These are phyloP conservation scores for Phytophthora syringae DNA, from an alignment of 352 stramenopile genomes.

Conservation along the genomic window DNA sequence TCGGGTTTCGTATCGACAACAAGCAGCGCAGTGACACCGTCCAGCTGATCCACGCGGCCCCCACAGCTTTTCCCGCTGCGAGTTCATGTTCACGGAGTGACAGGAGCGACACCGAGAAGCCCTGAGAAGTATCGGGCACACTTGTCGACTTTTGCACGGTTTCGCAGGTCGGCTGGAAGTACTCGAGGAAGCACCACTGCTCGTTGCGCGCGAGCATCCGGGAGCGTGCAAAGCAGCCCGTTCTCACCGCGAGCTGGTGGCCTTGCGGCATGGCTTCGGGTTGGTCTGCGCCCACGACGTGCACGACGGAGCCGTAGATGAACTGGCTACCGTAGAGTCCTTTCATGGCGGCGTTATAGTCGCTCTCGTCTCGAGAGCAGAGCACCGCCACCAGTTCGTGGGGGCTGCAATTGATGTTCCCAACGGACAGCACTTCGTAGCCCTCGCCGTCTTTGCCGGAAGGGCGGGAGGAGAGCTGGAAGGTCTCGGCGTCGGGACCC, in stretches of 20 bases:
- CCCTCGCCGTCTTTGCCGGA: neutral
- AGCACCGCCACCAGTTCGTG: constrained; percentile 38
- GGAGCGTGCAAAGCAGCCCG: constrained; percentile 47
- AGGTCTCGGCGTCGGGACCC: constrained; percentile 5
- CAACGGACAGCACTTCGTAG: constrained; percentile 37
- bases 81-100: constrained; percentile 42
- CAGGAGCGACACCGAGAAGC: constrained; percentile 39
- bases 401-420: constrained; percentile 36
- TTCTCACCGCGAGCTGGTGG: constrained; percentile 50
- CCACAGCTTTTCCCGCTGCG: constrained; percentile 35
- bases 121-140: constrained; percentile 18
- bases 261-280: constrained; percentile 2
- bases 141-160: neutral
- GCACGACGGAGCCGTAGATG: constrained; percentile 61
- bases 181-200: constrained; percentile 60
- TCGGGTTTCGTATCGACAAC: constrained; percentile 43
- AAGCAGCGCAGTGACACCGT: constrained; percentile 38
- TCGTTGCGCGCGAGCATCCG: constrained; percentile 45
- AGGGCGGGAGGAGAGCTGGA: constrained; percentile 24
- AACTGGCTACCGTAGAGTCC: constrained; percentile 44
- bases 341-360: constrained; percentile 49
- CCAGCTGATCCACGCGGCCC: constrained; percentile 49
- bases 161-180: constrained; percentile 35
- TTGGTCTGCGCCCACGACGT: constrained; percentile 21
- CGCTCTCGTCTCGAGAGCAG: constrained; percentile 28